Percentiles rank a stretch among this genome's conserved stretches.
Conservation (phyloP, 2,329 filamentous ascomycete species). For the Penicillium sumatraense region DNA sequence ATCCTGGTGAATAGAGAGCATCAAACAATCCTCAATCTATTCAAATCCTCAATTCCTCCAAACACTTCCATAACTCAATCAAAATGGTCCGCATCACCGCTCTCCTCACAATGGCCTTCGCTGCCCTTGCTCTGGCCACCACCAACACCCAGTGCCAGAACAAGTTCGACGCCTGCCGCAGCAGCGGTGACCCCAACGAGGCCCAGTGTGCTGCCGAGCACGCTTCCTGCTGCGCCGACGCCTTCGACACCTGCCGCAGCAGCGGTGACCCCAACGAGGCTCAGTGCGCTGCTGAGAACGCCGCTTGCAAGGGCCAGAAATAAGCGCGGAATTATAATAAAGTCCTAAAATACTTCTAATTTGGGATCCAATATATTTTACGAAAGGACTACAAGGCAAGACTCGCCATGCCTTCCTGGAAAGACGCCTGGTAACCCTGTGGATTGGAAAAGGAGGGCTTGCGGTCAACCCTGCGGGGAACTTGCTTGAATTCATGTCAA, state of each 20-base stretch:
- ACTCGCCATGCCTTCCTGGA: not conserved
- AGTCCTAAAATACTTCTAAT: not conserved
- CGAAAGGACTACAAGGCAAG: not conserved
- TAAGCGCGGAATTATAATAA: too few relatives aligned
- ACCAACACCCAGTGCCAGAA: conserved; percentile 17
- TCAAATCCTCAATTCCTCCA: not conserved
- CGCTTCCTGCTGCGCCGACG: conserved; percentile 6
- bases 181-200: conserved; percentile 11
- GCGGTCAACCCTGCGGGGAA: not conserved
- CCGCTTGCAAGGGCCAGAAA: conserved; percentile 14
- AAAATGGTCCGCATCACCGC: conserved; percentile 14
- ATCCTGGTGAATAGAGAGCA: not conserved
- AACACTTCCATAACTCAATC: not conserved
- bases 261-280: conserved; percentile 13
- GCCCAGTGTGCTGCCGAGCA: conserved; percentile 9
- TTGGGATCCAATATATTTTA: not conserved
- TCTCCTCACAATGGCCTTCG: conserved; percentile 9
- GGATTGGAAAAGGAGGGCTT: not conserved
- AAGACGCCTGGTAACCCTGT: not conserved
- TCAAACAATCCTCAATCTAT: not conserved
- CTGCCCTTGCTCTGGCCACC: conserved; percentile 8
- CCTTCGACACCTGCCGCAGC: conserved; percentile 12
- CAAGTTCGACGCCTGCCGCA: conserved; percentile 11
- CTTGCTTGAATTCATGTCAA: not conserved
- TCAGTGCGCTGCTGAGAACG: conserved; percentile 10